These are phyloP conservation scores for Meira nashicola DNA, from an alignment of 1,284 basidiomycete species.

Conservation along the genomic window DNA sequence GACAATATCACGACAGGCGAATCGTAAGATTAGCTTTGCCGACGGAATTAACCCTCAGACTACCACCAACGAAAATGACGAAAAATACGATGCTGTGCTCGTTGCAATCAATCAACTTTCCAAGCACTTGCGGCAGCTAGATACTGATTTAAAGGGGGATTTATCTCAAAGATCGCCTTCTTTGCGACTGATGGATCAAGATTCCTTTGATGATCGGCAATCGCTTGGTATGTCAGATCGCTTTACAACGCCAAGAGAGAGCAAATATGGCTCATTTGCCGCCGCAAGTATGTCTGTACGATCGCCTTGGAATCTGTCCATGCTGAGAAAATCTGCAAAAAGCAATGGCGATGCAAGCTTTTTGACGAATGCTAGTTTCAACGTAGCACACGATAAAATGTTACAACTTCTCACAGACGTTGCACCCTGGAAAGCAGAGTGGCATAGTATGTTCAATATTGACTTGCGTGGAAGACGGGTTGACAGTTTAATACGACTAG, in stretches of 20 bases:
- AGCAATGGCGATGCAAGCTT: conserved; percentile 60
- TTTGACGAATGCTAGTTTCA: conserved; percentile 87
- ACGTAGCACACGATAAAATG: conserved; percentile 79
- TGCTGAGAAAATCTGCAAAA: not conserved
- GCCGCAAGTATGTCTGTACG: not conserved
- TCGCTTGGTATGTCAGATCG: too few species aligned
- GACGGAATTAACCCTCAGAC: conserved; percentile 10
- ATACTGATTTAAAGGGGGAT: not conserved
- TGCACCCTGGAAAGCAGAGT: conserved; percentile 88
- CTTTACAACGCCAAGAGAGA: too few species aligned
- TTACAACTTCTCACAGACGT: conserved; percentile 90
- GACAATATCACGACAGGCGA: conserved; percentile 1
- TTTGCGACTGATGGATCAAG: not conserved
- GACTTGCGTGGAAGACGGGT: conserved; percentile 73
- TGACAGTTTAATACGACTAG: conserved; percentile 83
- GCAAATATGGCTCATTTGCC: not conserved
- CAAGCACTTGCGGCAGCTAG: not conserved
- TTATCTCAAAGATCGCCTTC: not conserved
- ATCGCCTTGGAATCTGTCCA: conserved; percentile 1
- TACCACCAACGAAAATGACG: not conserved
- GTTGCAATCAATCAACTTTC: not conserved
- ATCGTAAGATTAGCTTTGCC: conserved; percentile 32
- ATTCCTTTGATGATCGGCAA: too few species aligned
- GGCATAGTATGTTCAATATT: conserved; percentile 74
- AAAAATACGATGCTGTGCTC: not conserved